Evolutionary conservation across 2,329 filamentous ascomycete genomes (phyloP).

Genomic region (Stachybotrys elegans): DNA sequence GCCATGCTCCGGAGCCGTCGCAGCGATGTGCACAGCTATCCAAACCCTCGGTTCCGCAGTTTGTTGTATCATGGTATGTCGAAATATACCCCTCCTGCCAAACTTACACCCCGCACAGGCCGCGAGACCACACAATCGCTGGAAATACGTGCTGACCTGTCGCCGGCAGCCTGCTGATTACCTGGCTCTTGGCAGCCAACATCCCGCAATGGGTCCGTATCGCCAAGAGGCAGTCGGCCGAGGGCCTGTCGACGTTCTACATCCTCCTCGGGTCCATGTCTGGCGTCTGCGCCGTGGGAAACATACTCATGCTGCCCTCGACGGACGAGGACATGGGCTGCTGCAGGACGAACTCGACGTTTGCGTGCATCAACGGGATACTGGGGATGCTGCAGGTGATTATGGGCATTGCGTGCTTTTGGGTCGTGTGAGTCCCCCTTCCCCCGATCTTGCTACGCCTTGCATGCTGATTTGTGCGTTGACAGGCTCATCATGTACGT

Average conservation of each 20-base stretch:
- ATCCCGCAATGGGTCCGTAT: conserved; percentile 2
- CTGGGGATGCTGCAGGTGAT: conserved; percentile 3
- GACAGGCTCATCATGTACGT: conserved; percentile 1
- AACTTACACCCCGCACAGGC: background rate
- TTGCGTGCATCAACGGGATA: conserved; percentile 1
- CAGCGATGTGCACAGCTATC: background rate
- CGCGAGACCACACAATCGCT: background rate
- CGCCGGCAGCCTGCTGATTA: background rate
- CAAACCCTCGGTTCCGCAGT: conserved; percentile 1
- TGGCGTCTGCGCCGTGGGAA: conserved; percentile 2
- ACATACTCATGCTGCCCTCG: conserved; percentile 2
- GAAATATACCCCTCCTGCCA: background rate
- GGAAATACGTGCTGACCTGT: background rate
- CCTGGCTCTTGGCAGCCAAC: conserved; percentile 2
- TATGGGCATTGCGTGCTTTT: conserved; percentile 3
- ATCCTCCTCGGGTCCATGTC: conserved; percentile 2
- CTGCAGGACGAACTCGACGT: conserved; percentile 1
- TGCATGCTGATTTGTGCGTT: background rate
- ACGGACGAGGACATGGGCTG: conserved; percentile 2
- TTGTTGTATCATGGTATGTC: conserved; percentile 2
- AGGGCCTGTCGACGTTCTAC: conserved; percentile 2
- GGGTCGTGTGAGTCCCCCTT: background rate
- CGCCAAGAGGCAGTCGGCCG: background rate
- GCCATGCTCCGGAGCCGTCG: background rate
- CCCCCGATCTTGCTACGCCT: background rate